These are phyloP conservation scores for Starmerella khaoyaiensis DNA, from an alignment of 805 yeast species.

Conservation along the genomic window DNA sequence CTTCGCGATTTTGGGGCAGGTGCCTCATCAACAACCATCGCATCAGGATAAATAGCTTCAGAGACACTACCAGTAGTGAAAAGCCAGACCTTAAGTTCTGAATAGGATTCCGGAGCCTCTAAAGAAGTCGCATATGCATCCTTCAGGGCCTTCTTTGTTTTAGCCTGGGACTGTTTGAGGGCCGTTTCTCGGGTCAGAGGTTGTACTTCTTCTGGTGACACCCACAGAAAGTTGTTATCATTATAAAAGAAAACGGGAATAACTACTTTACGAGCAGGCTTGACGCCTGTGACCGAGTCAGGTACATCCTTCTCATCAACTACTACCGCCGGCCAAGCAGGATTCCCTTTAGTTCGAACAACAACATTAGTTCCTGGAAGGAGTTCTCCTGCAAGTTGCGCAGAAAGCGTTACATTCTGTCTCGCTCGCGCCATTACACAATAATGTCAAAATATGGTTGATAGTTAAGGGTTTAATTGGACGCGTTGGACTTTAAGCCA, in stretches of 20 bases:
- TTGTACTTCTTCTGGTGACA: constrained; percentile 26
- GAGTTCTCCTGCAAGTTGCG: constrained; percentile 32
- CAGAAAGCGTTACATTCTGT: constrained; percentile 1
- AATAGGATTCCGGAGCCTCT: constrained; percentile 17
- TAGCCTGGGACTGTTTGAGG: constrained; percentile 13
- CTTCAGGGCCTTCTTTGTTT: constrained; percentile 15
- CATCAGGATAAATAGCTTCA: not conserved
- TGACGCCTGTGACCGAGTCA: constrained; percentile 36
- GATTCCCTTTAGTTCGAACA: constrained; percentile 69
- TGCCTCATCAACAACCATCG: constrained; percentile 1
- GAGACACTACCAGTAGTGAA: not conserved
- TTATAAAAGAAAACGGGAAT: constrained; percentile 51
- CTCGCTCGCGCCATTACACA: constrained; percentile 4
- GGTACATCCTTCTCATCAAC: constrained; percentile 52
- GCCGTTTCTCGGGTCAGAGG: constrained; percentile 16
- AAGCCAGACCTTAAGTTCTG: constrained; percentile 12
- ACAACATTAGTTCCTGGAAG: constrained; percentile 44
- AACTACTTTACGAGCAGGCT: constrained; percentile 33
- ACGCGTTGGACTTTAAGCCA: not conserved
- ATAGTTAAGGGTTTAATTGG: not conserved
- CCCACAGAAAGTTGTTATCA: constrained; percentile 62
- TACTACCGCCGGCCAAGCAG: constrained; percentile 81
- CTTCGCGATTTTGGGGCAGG: constrained; percentile 1
- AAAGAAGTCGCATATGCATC: constrained; percentile 22
- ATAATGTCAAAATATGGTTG: too few relatives aligned